Conservation (phyloP, 2,329 filamentous ascomycete species). For the Triangularia verruculosa region DNA sequence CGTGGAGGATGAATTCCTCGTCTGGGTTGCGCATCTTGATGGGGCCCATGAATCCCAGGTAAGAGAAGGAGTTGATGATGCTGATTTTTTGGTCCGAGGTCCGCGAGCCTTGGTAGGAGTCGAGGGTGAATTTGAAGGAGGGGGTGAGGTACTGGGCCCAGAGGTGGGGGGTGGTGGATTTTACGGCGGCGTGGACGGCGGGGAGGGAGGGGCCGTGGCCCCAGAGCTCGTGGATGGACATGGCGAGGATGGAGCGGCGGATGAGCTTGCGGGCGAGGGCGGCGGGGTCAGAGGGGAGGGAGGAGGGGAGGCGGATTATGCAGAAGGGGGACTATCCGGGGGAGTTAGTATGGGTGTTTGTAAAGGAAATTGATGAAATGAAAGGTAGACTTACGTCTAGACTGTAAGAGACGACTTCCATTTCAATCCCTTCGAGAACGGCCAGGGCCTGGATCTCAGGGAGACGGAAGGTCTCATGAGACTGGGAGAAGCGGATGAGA, state of each 20-base stretch:
- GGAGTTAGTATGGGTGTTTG: constrained; percentile 4
- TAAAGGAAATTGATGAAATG: not conserved
- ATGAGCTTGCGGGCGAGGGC: constrained; percentile 66
- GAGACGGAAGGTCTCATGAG: constrained; percentile 84
- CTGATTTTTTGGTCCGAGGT: constrained; percentile 59
- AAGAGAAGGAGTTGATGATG: constrained; percentile 79
- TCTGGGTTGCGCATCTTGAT: constrained; percentile 75
- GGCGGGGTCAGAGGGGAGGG: constrained; percentile 47
- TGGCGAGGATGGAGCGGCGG: constrained; percentile 73
- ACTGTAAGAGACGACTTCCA: constrained; percentile 74
- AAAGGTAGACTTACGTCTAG: constrained; percentile 57
- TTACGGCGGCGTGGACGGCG: constrained; percentile 65
- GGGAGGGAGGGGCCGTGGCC: constrained; percentile 66
- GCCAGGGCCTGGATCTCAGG: constrained; percentile 83
- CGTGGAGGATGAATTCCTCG: constrained; percentile 74
- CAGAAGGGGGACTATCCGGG: constrained; percentile 82
- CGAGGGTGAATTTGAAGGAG: constrained; percentile 82
- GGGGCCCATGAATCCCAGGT: constrained; percentile 72
- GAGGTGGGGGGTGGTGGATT: constrained; percentile 53
- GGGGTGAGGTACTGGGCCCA: constrained; percentile 64
- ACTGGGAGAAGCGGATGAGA: constrained; percentile 84
- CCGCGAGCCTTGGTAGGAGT: constrained; percentile 76
- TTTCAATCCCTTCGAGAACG: constrained; percentile 59
- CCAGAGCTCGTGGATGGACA: constrained; percentile 88
- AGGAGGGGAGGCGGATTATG: constrained; percentile 66